Evolutionary conservation across 257 asterid species (phyloP), one percentile per base, ranked within the genome.

Genomic region (Leonotis leonurus): DNA sequence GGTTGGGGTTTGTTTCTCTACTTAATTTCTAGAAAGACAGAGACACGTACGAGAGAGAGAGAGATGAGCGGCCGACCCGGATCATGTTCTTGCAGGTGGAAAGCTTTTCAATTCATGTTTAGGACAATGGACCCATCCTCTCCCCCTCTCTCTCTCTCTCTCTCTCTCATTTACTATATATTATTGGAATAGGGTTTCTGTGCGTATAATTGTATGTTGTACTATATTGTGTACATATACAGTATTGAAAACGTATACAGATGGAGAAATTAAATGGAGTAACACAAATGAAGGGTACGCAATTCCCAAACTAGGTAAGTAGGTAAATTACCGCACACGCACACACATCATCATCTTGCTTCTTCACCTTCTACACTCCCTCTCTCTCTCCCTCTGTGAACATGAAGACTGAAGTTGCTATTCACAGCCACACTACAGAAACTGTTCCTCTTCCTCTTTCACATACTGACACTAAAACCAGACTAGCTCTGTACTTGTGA

Each of bases 51-150:
- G 18, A 11, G 27, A 35, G 12, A 70, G 80, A n/a, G n/a, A n/a
- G n/a, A n/a, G n/a, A n/a, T n/a, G 73, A 73, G 87, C 91, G 96
- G 77, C 77, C 59, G 83, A 79, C 80, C 70, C 89, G 91, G 96
- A 85, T 83, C 86, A 83, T 83, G 89, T 81, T 70, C 74, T 66
- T 78, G 39, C 52, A 57, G 64, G 58, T 35, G 11, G 62, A 79
- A 73, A 53, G 57, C 73, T 44, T 75, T 75, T 77, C 76, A 76
- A 68, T 66, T 77, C 69, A 41, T 68, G 76, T 64, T 62, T 61
- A 68, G 64, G 53, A 71, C 60, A 24, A 61, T 71, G 83, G 79
- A 66, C 77, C 76, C 85, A 72, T 71, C 46, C 13, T 52, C 26
- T 54, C 22, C 49, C 17, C 62, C 35, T 30, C 25, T 44, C 22